Conservation (phyloP, 179 eudicot species). For the Corrigiola litoralis region DNA sequence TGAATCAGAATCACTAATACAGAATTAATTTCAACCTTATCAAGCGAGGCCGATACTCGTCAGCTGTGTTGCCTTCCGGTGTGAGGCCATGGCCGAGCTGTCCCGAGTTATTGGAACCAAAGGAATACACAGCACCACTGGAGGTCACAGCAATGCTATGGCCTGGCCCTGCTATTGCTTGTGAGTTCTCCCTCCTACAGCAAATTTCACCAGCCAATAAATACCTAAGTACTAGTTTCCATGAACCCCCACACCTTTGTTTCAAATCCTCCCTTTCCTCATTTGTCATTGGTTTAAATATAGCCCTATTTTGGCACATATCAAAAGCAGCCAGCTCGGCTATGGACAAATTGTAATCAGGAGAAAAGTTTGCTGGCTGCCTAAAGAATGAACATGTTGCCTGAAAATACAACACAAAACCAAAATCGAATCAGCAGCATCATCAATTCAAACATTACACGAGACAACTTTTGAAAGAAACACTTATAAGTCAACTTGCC, state of each 20-base stretch:
- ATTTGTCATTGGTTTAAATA: slow-evolving; percentile 65
- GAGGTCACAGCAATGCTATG: slow-evolving; percentile 85
- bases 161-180: slow-evolving; percentile 92
- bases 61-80: slow-evolving; percentile 56
- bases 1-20: background rate
- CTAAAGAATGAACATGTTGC: slow-evolving; percentile 89
- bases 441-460: slow-evolving; percentile 44
- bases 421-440: slow-evolving; percentile 67
- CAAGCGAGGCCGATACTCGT: slow-evolving; percentile 64
- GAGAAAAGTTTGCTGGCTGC: slow-evolving; percentile 80
- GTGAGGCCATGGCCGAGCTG: slow-evolving; percentile 84
- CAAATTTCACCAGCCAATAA: slow-evolving; percentile 81
- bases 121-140: slow-evolving; percentile 70
- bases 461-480: background rate
- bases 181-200: slow-evolving; percentile 73
- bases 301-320: slow-evolving; percentile 78
- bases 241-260: slow-evolving; percentile 80
- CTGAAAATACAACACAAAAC: slow-evolving; percentile 40
- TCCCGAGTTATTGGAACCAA: slow-evolving; percentile 87
- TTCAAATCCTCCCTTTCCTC: slow-evolving; percentile 50
- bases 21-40: slow-evolving; percentile 52
- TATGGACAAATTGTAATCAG: slow-evolving; percentile 67
- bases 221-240: slow-evolving; percentile 88
- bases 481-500: slow-evolving; percentile 52
- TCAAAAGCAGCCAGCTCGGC: slow-evolving; percentile 91